A percentile compares a stretch with the other conserved stretches of the same genome.
phyloP scores from a whole-genome alignment of 2,329 filamentous ascomycete genomes.

The Fusarium verticillioides region DNA sequence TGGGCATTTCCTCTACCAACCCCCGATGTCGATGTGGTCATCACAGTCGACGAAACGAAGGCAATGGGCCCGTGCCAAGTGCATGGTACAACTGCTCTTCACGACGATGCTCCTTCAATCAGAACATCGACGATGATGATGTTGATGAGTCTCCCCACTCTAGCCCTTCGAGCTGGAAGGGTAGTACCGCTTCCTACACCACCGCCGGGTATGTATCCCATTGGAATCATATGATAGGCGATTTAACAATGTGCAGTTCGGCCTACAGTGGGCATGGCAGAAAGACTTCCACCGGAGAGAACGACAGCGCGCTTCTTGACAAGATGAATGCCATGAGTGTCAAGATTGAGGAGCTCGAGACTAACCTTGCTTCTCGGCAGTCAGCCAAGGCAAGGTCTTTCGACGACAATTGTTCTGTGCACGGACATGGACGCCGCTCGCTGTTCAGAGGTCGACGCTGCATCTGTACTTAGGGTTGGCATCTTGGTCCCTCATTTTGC shows the following conservation, averaged over 20 bases:
- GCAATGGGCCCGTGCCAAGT: background rate
- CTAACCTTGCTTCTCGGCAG: background rate
- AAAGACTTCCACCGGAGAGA: background rate
- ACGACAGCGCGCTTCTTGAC: background rate
- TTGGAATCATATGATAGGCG: fast-evolving
- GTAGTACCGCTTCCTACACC: background rate
- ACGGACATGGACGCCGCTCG: background rate
- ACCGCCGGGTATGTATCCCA: background rate
- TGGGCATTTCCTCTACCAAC: background rate
- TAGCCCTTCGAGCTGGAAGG: background rate
- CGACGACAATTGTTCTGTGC: background rate
- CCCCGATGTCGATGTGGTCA: background rate
- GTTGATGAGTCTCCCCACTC: background rate
- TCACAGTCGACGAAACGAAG: background rate
- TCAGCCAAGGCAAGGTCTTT: background rate
- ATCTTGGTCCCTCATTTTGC: fast-evolving
- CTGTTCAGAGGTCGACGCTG: background rate
- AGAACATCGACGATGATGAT: background rate
- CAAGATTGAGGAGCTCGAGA: background rate
- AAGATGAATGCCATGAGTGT: background rate
- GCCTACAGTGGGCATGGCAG: fast-evolving
- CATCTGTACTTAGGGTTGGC: background rate
- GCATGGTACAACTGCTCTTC: background rate
- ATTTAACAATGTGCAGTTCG: background rate
- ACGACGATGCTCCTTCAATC: background rate